Evolutionary conservation across 2,329 filamentous ascomycete species (phyloP), one percentile per base, ranked within the genome.

Genomic region (Colletotrichum lupini): DNA sequence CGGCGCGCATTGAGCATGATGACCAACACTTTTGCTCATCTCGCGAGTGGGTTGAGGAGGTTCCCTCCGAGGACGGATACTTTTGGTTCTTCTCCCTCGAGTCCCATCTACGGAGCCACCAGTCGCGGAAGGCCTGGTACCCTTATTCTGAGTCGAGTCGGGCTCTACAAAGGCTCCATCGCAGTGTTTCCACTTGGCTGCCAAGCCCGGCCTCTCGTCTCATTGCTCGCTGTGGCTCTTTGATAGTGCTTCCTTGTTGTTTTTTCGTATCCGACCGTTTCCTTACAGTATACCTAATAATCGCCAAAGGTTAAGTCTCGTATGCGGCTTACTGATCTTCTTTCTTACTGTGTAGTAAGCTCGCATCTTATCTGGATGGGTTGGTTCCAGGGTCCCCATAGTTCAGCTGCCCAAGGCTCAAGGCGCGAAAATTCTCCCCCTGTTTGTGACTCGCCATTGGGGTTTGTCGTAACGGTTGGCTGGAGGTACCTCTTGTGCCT

Each of bases 351-450:
- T 26, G 26, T 26, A 8, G n/a, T 11, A 9, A 30, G 7, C 46
- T 53, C 11, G 9, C 53, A 22, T 63, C 30, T 46, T 14, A 59
- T 60, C 16, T 56, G 12, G 26, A 24, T 49, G 57, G 32, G 42
- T 57, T n/a, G 19, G 22, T 24, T 22, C 55, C 63, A 71, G 61
- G 62, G 55, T 11, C 37, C 16, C 55, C 56, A 67, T 53, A 55
- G 55, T 11, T 52, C 22, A 46, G 49, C 30, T 37, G 55, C 32
- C 52, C 42, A 49, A 49, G 19, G 6, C 32, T 37, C 42, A 49
- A 49, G 7, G 7, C 7, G 37, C 26, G 28, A 28, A 42, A 19
- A 42, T 16, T 42, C 14, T 19, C 28, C 14, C 59, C 58, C 55
- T 37, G 61, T 35, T 58, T 59, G 67, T 28, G 32, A 22, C 19